Base-by-base conservation (phyloP, 2,329 filamentous ascomycete genomes). In the Metarhizium robertsii region DNA sequence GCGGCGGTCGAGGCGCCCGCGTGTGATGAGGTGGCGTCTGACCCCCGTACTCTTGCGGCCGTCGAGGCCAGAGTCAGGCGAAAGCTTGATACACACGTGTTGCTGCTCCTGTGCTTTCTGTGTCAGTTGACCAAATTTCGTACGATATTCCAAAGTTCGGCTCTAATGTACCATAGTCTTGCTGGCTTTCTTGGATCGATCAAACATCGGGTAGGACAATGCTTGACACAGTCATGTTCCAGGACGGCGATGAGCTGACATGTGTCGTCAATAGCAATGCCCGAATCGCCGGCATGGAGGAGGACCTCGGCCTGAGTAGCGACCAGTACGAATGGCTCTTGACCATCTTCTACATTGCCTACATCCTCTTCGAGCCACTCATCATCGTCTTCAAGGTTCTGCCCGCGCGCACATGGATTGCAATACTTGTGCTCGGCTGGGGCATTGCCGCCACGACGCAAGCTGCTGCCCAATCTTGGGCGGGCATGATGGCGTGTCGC, bases 391-490 rank as follows among this genome's bases (percentile, higher is more conserved):
- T 45, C 50, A 60, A 57, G 43, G 29, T 61, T n/a, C 10, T 58
- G 29, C 50, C 54, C 40, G 18, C 57, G 2, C 54, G 52, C 14
- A 14, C 49, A 13, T 58, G 57, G 57, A 47, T 56, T 6, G 36
- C 57, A 2, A 45, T 55, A 3, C 50, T 59, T 11, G 54, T 58
- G 20, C 46, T 55, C 6, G 55, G 55, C 45, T 61, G 55, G 53
- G 60, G 57, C 25, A 30, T 55, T n/a, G 43, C 54, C 0, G 55
- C 69, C 72, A 51, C 66, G 29, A 57, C 76, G 2, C 74, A 77
- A 59, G 73, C 70, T n/a, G 74, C 71, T 0, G 67, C 71, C 2
- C 72, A 69, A n/a, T 72, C 69, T 54, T 79, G 78, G 54, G 74
- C 67, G 0, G 72, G 73, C 3, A 68, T 78, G 51, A 6, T 75